These are phyloP conservation scores for Colletotrichum navitas DNA, from an alignment of 2,329 filamentous ascomycete species.

Conservation along the genomic window DNA sequence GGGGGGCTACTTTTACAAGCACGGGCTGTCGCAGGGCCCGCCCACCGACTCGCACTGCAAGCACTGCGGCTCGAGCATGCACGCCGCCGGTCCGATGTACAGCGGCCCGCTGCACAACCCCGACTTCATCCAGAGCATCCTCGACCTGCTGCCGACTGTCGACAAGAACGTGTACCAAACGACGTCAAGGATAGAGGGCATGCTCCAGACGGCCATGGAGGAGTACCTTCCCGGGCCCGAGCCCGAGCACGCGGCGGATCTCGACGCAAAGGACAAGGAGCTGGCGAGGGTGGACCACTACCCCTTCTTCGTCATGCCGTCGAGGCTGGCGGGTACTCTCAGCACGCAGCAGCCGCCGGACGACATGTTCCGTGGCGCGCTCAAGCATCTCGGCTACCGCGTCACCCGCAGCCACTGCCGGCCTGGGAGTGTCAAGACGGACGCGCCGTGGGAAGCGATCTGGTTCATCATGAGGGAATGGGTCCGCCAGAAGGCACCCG, in stretches of 20 bases:
- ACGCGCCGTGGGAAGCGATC: conserved; percentile 89
- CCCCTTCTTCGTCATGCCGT: conserved; percentile 90
- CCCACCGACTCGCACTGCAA: conserved; percentile 75
- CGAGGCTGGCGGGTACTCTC: conserved; percentile 78
- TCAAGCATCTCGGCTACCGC: conserved; percentile 83
- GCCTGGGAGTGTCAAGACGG: conserved; percentile 90
- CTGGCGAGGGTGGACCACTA: conserved; percentile 77
- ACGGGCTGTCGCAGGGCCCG: conserved; percentile 79
- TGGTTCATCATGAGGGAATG: conserved; percentile 97
- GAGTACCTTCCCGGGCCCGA: conserved; percentile 65
- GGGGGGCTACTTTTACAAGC: conserved; percentile 79
- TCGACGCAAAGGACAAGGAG: conserved; percentile 60
- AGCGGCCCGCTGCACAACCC: conserved; percentile 88
- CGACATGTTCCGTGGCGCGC: conserved; percentile 82
- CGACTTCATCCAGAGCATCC: conserved; percentile 83
- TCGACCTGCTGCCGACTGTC: conserved; percentile 77
- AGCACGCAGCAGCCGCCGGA: conserved; percentile 86
- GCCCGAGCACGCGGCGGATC: conserved; percentile 54
- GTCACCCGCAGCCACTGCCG: conserved; percentile 91
- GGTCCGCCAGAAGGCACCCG: conserved; percentile 82
- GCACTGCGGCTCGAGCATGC: conserved; percentile 89
- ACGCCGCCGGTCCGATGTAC: conserved; percentile 95
- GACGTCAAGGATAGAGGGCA: conserved; percentile 84
- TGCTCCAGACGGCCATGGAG: conserved; percentile 89
- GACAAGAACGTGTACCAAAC: conserved; percentile 83